Evolutionary conservation across 345 rosid species (phyloP), one percentile per base, ranked within the genome.

Genomic region (Sonneratia caseolaris): DNA sequence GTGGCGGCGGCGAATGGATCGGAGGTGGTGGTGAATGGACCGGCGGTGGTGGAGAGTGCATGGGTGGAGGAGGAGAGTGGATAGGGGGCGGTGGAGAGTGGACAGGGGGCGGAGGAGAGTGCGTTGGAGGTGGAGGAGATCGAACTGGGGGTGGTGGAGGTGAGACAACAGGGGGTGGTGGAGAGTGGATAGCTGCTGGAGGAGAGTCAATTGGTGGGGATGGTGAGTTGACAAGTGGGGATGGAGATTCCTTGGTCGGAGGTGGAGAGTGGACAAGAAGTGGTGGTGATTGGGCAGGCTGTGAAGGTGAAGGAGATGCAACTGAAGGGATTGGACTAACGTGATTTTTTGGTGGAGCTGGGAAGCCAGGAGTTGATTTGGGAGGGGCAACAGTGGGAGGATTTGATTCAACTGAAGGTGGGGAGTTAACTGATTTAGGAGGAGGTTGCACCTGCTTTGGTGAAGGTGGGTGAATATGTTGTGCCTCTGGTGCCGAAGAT

Each of bases 51-150:
- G 68, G 68, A 37, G 69, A 66, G 69, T 66, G 69, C 10, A 27
- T 21, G 9, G 69, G 69, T 10, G 69, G 69, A 21, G 70, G 70
- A 3, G 70, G 70, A 40, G 70, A 68, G 70, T 38, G 70, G 49
- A 16, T 32, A 19, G 70, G 70, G 8, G 70, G 56, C 0, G 71
- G 71, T 15, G 71, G 55, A 11, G 70, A 45, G 13, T 21, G 24
- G 24, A 45, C 49, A 1, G 51, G 49, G 7, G 70, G 70, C 12
- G 70, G 45, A 1, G 70, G 49, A 12, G 32, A 67, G 69, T 13
- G 45, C 15, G 11, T n/a, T 9, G 70, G 70, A 1, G 47, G 70
- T 12, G 70, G 70, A 13, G 70, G 51, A 10, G 48, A 47, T 1
- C 21, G 32, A 1, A 47, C 49, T 9, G 43, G 43, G 7, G 43